Evolutionary conservation across 805 yeast genomes (phyloP).

Genomic region (Hanseniaspora hatyaiensis): DNA sequence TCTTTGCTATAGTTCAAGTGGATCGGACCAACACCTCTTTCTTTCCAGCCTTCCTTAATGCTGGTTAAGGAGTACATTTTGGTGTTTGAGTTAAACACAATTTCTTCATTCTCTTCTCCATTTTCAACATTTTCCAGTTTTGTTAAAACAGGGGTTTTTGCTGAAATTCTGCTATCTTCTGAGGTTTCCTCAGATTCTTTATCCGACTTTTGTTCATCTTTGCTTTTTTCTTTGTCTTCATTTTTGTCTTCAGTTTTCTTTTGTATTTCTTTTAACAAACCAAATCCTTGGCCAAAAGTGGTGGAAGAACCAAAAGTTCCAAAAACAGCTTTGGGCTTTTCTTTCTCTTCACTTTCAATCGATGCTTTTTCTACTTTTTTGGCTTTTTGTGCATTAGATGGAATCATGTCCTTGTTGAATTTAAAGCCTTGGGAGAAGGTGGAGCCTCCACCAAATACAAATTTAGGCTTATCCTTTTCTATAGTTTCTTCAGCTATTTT

Average conservation of each 20-base stretch:
- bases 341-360: constrained; percentile 12
- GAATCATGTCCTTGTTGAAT: constrained; percentile 18
- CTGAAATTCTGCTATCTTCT: no score
- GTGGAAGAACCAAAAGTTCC: constrained; percentile 34
- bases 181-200: constrained; percentile 17
- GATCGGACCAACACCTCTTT: constrained; percentile 80
- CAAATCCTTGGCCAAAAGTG: constrained; percentile 30
- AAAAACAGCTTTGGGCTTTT: constrained; percentile 29
- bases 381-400: background rate
- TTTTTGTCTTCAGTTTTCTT: constrained; percentile 11
- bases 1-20: constrained; percentile 51
- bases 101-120: constrained; percentile 81
- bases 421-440: constrained; percentile 36
- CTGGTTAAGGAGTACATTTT: constrained; percentile 66
- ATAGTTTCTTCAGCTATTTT: constrained; percentile 8
- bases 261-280: constrained; percentile 17
- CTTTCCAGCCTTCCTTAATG: constrained; percentile 80
- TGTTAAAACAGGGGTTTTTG: constrained; percentile 20
- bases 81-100: constrained; percentile 57
- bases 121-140: constrained; percentile 44
- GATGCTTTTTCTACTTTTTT: background rate
- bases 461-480: constrained; percentile 32
- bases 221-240: constrained; percentile 12
- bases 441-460: constrained; percentile 46
- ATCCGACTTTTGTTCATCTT: constrained; percentile 19